A percentile compares a stretch with the other conserved stretches of the same genome.
Conservation (phyloP, 371 early-diverging fungal species). For the Mucor lusitanicus region DNA sequence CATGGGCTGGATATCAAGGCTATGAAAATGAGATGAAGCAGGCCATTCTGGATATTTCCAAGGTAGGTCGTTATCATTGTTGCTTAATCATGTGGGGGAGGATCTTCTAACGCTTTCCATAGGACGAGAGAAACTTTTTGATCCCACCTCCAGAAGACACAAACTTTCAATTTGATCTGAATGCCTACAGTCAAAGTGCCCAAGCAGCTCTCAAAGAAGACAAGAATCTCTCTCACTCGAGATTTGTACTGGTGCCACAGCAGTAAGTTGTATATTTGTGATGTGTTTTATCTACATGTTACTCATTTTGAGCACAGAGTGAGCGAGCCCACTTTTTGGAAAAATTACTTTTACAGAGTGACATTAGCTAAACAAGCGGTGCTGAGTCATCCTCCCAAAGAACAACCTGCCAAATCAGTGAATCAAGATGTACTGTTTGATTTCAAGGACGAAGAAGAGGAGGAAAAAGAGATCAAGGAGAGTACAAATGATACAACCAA, state of each 20-base stretch:
- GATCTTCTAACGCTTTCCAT: background rate
- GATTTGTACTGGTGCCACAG: conserved; percentile 70
- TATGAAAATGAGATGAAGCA: conserved; percentile 59
- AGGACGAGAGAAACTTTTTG: conserved; percentile 73
- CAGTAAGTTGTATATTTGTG: conserved; percentile 38
- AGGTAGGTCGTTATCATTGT: conserved; percentile 29
- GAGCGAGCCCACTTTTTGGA: conserved; percentile 67
- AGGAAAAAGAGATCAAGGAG: conserved; percentile 6
- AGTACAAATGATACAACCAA: background rate
- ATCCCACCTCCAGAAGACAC: conserved; percentile 69
- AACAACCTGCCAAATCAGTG: background rate
- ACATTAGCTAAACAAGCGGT: conserved; percentile 60
- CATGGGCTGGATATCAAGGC: conserved; percentile 60
- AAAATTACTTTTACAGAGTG: conserved; percentile 80
- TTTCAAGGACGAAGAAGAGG: conserved; percentile 30
- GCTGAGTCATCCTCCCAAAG: conserved; percentile 19
- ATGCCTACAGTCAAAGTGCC: conserved; percentile 59
- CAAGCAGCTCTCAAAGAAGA: conserved; percentile 63
- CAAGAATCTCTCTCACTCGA: conserved; percentile 56
- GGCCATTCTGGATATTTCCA: conserved; percentile 59
- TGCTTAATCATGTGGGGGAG: background rate
- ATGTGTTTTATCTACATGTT: background rate
- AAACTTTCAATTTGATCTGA: conserved; percentile 65
- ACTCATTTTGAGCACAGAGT: conserved; percentile 38
- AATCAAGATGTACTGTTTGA: conserved; percentile 35